These are phyloP conservation scores for Cucurbitaria berberidis DNA, from an alignment of 2,329 filamentous ascomycete genomes.

Conservation along the genomic window DNA sequence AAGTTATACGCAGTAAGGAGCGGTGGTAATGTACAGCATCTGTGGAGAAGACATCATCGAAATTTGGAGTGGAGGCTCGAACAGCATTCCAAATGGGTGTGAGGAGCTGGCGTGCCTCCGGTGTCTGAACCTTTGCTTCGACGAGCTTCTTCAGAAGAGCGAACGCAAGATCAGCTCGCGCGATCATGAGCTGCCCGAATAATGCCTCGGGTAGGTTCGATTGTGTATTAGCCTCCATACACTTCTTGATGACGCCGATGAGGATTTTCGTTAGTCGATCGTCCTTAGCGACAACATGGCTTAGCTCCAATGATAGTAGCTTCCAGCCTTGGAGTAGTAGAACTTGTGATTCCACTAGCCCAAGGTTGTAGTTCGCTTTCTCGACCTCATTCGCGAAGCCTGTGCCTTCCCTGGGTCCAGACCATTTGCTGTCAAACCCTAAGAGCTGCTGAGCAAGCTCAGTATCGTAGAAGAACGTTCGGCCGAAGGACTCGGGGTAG, in stretches of 20 bases:
- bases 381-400: slow-evolving; percentile 85
- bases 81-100: slow-evolving; percentile 66
- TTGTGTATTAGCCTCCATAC: slow-evolving; percentile 77
- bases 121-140: slow-evolving; percentile 57
- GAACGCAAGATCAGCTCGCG: slow-evolving; percentile 80
- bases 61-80: slow-evolving; percentile 60
- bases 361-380: slow-evolving; percentile 87
- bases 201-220: slow-evolving; percentile 76
- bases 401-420: slow-evolving; percentile 59
- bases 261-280: slow-evolving; percentile 70
- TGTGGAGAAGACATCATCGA: slow-evolving; percentile 64
- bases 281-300: slow-evolving; percentile 63
- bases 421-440: slow-evolving; percentile 78
- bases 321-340: slow-evolving; percentile 89
- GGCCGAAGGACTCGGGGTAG: slow-evolving; percentile 69
- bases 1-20: slow-evolving; percentile 81
- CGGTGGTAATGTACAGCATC: slow-evolving; percentile 76
- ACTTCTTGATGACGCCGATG: slow-evolving; percentile 76
- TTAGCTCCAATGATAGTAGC: slow-evolving; percentile 82
- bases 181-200: slow-evolving; percentile 78
- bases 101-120: slow-evolving; percentile 62
- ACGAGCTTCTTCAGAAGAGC: slow-evolving; percentile 82
- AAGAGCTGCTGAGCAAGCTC: slow-evolving; percentile 77
- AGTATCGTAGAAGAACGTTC: slow-evolving; percentile 84
- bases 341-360: slow-evolving; percentile 89